Base-by-base conservation (phyloP, 2,329 filamentous ascomycete species). In the Chaetomiaceae sp. region DNA sequence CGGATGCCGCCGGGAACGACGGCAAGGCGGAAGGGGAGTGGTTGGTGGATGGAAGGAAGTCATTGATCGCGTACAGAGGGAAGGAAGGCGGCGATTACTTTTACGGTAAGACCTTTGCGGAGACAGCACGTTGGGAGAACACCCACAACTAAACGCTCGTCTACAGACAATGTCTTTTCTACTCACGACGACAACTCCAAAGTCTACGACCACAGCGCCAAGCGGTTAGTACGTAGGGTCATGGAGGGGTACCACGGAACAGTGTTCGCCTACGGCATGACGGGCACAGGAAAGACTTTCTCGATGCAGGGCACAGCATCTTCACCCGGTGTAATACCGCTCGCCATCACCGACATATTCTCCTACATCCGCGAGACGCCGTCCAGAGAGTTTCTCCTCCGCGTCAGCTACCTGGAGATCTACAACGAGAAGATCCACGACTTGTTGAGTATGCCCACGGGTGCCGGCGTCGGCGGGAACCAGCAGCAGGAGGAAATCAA, bases 221-320 rank as follows among this genome's bases (percentile, higher is more conserved):
- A 97, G 68, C 85, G 93, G 52, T 74, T 98, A 42, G 93, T 98
- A 38, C 85, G 93, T 57, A 79, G 93, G 59, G 93, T 98, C 40
- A 98, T 98, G 93, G 93, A 98, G 71, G 93, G 93, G 34, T 98
- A 97, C 64, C 91, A 97, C 61, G 93, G 91, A 49, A 98, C 93
- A 1, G 93, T 98, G 19, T 97, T 98, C 64, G 91, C 91, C 15
- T 98, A 98, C 65, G 93, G 93, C 62, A 97, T 97, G 90, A 98
- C 93, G 4, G 93, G 93, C 52, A 97, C 93, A 0, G 93, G 93
- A 57, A 98, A 98, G 71, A 98, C 93, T 1, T 98, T 97, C 65
- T 97, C 91, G 32, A 98, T 98, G 93, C 93, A 98, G 71, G 93
- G 93, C 58, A 98, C 93, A 10, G 89, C 90, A 37, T 88, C 87